A percentile compares a stretch with the other conserved stretches of the same genome.
These are phyloP conservation scores for Hyparrhenia diplandra DNA, from an alignment of 176 grass and related monocot species.

Conservation along the genomic window DNA sequence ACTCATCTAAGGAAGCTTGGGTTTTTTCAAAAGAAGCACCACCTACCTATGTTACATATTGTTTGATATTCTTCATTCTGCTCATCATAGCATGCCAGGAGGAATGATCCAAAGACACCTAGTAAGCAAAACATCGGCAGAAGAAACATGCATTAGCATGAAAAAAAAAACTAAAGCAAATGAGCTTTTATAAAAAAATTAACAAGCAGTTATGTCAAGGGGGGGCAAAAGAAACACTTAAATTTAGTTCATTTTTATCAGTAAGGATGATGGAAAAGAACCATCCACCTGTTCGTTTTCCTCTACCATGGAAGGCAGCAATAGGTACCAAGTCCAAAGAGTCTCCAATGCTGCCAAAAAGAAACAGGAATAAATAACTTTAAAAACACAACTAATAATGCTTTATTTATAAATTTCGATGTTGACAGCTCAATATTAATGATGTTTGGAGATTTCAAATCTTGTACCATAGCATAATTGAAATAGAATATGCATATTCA, in stretches of 20 bases:
- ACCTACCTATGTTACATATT: conserved; percentile 93
- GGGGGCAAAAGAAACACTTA: not conserved
- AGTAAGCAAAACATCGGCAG: conserved; percentile 30
- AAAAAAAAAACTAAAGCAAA: not conserved
- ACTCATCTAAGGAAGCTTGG: not conserved
- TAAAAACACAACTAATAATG: not conserved
- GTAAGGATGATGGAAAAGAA: conserved; percentile 16
- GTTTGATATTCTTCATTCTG: conserved; percentile 97
- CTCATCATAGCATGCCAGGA: conserved; percentile 95
- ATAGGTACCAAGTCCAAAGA: conserved; percentile 94
- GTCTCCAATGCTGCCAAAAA: conserved; percentile 67
- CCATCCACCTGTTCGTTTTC: conserved; percentile 78
- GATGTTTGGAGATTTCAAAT: not conserved
- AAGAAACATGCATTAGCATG: conserved; percentile 10
- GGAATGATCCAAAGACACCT: conserved; percentile 97
- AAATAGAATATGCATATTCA: not conserved
- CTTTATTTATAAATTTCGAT: not conserved
- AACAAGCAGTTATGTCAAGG: not conserved
- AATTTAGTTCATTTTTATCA: conserved; percentile 18
- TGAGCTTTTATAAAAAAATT: not conserved
- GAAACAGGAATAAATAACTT: conserved; percentile 13
- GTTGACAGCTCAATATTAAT: not conserved
- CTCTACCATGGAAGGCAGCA: conserved; percentile 86
- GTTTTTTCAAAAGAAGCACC: not conserved
- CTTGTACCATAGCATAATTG: not conserved